A percentile compares a stretch with the other conserved stretches of the same genome.
These are phyloP conservation scores for Cladophialophora exuberans DNA, from an alignment of 2,329 filamentous ascomycete species.

Conservation along the genomic window DNA sequence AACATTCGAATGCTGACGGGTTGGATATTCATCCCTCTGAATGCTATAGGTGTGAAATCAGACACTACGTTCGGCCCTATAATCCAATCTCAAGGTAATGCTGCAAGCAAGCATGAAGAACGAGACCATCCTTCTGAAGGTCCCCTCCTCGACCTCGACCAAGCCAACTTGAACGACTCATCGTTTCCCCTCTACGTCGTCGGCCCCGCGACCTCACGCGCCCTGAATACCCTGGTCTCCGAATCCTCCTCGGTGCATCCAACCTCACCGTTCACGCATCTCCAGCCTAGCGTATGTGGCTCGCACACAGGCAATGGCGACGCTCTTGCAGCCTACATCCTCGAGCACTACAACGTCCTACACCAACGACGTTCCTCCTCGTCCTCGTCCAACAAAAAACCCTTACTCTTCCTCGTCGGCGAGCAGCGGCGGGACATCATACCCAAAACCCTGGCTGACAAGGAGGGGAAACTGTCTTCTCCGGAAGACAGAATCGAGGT, in stretches of 20 bases:
- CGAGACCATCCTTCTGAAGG: too few species aligned
- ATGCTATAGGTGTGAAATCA: constrained; percentile 5
- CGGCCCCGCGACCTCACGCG: constrained; percentile 61
- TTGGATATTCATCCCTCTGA: background rate
- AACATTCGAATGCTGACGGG: too few species aligned
- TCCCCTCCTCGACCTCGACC: constrained; percentile 7
- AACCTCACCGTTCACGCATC: constrained; percentile 36
- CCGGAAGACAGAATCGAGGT: constrained; percentile 63
- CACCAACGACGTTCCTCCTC: constrained; percentile 17
- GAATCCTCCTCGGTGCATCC: constrained; percentile 29
- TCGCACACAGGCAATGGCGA: constrained; percentile 85
- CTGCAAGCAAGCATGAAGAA: too few species aligned
- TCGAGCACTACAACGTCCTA: constrained; percentile 69
- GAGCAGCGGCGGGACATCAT: constrained; percentile 90
- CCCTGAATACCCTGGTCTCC: constrained; percentile 60
- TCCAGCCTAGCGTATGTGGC: constrained; percentile 68
- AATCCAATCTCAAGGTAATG: too few species aligned
- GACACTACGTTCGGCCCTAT: background rate
- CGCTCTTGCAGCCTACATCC: constrained; percentile 74
- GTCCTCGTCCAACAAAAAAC: constrained; percentile 46
- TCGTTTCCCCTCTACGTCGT: constrained; percentile 50
- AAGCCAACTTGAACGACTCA: too few species aligned
- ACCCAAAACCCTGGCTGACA: constrained; percentile 73
- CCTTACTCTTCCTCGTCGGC: constrained; percentile 84
- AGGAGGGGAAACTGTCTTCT: constrained; percentile 47